A percentile compares a stretch with the other conserved stretches of the same genome.
Conservation (phyloP, 495 filamentous ascomycete species). For the Aspergillus baeticus region DNA sequence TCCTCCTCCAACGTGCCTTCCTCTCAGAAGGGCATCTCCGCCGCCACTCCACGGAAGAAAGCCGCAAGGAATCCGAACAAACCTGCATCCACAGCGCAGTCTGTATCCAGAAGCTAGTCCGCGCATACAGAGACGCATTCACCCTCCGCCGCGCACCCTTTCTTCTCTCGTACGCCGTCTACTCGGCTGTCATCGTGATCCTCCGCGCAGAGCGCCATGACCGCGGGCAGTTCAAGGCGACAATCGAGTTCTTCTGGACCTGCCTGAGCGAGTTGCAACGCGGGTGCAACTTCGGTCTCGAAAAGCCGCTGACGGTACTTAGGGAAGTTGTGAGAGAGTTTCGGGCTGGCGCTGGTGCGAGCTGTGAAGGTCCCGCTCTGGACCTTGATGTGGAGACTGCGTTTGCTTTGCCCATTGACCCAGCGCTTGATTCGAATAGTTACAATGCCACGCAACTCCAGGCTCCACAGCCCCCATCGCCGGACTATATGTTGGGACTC, state of each 20-base stretch:
- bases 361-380: too few relatives aligned
- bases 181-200: conserved; percentile 15
- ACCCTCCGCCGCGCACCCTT: conserved; percentile 20
- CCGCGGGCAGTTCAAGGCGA: background rate
- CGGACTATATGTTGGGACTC: too few relatives aligned
- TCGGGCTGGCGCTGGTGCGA: too few relatives aligned
- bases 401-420: too few relatives aligned
- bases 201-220: conserved; percentile 10
- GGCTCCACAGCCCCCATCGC: too few relatives aligned
- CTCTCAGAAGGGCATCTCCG: conserved; percentile 14
- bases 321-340: background rate
- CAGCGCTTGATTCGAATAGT: too few relatives aligned
- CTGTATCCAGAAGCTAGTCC: conserved; percentile 11
- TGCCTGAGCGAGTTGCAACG: conserved; percentile 11
- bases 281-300: conserved; percentile 11
- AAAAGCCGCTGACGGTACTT: background rate
- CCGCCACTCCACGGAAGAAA: conserved; percentile 5
- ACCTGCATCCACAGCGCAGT: conserved; percentile 9
- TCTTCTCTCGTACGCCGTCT: conserved; percentile 19
- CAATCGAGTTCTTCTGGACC: conserved; percentile 20
- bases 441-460: too few relatives aligned
- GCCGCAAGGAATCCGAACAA: background rate
- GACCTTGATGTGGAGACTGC: too few relatives aligned
- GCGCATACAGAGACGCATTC: conserved; percentile 16
- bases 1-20: conserved; percentile 21